Base-by-base conservation (phyloP, 331 rosid genomes). In the Cydonia oblonga region DNA sequence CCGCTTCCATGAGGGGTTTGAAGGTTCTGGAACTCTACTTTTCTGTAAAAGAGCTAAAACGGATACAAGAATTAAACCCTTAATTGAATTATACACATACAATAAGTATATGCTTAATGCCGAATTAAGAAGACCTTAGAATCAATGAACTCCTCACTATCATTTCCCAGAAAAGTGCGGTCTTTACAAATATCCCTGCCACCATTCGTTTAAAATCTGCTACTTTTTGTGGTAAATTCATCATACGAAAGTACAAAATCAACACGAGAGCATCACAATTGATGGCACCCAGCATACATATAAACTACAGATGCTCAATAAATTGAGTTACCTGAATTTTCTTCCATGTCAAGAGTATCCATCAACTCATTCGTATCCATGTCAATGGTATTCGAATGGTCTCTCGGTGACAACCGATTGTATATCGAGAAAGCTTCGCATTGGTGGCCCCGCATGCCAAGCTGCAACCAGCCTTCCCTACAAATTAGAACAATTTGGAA, bases 1-100 rank as follows among this genome's bases (percentile, higher is more conserved):
- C 64, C 85, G 96, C 80, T 67, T 87, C 98, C 97, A 93, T 18
- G 97, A 86, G 73, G 97, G 97, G 74, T 76, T 83, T 9, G 87
- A 84, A 76, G 76, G 78, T 82, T 88, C 96, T 74, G 67, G 68
- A 73, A 71, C 85, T 78, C 65, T 64, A 72, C 44, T 53, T 38
- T 68, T 68, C 82, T 78, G 91, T 75, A 84, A 64, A 75, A 81
- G 85, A 86, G 73, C 98, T 90, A 71, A 28, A 68, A 69, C 61
- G 35, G 62, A 83, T 38, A 44, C 73, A 78, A 69, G 60, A 76
- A 66, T 69, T 52, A 54, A 74, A 64, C 76, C 40, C 75, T 78
- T 76, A 53, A 70, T 38, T 61, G 64, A 81, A 53, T 30, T 5
- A 12, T 9, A 35, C 4, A 35, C 52, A 57, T 30, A 28, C n/a